Base-by-base conservation (phyloP, 768 basidiomycete genomes). In the Dentipellis sp. region DNA sequence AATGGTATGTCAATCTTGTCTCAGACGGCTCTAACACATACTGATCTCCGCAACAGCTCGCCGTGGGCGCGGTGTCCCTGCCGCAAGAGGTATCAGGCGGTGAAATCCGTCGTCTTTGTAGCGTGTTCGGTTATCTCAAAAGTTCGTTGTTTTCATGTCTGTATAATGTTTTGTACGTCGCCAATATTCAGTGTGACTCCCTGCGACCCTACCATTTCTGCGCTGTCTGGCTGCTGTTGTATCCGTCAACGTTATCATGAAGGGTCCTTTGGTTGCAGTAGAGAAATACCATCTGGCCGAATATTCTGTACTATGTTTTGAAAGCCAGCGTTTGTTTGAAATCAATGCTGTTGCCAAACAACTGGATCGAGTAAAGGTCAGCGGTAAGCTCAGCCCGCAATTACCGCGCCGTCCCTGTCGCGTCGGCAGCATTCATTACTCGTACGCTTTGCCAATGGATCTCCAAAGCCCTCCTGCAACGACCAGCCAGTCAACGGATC, bases 1-100 rank as follows among this genome's bases (percentile, higher is more conserved):
- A 93, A 93, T 60, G 90, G 90, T 90, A 69, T 67, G 77, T 59
- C 9, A 55, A 29, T 54, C 45, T 53, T 45, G 37, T 52, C 4
- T 42, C 21, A 29, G 48, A 11, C 10, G 50, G 21, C 37, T 47
- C 36, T 4, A 23, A 5, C 16, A 40, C 7, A 46, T 48, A 40
- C 56, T 57, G 14, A 47, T 55, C 56, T 59, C 65, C 42, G 58
- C 59, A 57, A 35, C 63, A 92, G 90, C 90, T 68, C 90, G 90
- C 63, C 90, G 90, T 67, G 91, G 91, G 66, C 88, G 90, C 64
- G 90, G 90, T 59, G 84, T 88, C 22, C 81, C 85, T 59, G 76
- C 85, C 23, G 75, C 80, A 55, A 78, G 90, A 60, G 90, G 89
- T 55, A 93, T 93, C 68, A 80, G 90, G 69, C 82, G 91, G 71